phyloP scores from a whole-genome alignment of 108 stramenopile genomes.

The Stephanodiscus triporus region DNA sequence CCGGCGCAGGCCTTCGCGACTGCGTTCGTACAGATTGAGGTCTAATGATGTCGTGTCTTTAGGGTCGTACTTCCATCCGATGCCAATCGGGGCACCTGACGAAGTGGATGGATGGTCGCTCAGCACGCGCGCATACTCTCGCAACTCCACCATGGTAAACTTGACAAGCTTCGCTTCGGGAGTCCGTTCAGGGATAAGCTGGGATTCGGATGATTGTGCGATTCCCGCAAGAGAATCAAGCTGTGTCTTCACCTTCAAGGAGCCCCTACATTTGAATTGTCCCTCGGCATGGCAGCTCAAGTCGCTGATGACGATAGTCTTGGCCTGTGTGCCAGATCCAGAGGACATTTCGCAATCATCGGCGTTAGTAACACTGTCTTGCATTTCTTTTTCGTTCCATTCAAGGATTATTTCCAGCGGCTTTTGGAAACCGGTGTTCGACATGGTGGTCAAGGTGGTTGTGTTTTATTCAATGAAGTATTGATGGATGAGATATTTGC shows the following conservation, averaged over 20 bases:
- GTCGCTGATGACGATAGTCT: not conserved
- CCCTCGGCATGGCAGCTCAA: not conserved
- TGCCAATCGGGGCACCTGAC: conserved; percentile 54
- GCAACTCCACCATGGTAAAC: conserved; percentile 48
- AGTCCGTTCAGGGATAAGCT: too few species aligned
- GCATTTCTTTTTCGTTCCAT: too few species aligned
- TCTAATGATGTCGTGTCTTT: conserved; percentile 25
- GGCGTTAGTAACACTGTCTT: too few species aligned
- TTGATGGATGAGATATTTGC: too few species aligned
- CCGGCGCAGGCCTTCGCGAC: conserved; percentile 4
- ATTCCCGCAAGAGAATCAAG: not conserved
- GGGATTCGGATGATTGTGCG: not conserved
- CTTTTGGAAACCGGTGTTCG: too few species aligned
- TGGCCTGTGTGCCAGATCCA: not conserved
- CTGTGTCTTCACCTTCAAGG: not conserved
- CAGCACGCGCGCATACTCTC: conserved; percentile 55
- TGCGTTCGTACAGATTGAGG: conserved; percentile 49
- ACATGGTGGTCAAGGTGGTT: too few species aligned
- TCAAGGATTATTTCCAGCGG: too few species aligned
- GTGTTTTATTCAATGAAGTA: too few species aligned
- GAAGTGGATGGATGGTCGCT: conserved; percentile 55
- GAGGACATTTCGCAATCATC: too few species aligned
- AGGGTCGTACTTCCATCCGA: conserved; percentile 54
- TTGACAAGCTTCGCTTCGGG: not conserved
- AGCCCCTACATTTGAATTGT: not conserved